Conservation (phyloP, 1,139 yeast genomes). For the Suhomyces ambrosiae region DNA sequence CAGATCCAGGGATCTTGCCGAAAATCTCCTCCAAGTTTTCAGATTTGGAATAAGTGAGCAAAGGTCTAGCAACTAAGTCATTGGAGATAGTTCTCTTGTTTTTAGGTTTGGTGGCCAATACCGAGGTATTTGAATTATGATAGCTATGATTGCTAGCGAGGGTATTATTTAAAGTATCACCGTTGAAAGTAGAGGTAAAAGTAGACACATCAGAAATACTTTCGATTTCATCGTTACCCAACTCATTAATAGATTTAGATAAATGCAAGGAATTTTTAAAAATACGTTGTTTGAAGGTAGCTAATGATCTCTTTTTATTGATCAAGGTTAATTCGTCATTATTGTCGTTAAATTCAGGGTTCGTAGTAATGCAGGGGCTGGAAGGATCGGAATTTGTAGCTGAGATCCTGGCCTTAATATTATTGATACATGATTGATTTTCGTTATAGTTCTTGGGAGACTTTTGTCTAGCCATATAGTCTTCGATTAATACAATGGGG, state of each 20-base stretch:
- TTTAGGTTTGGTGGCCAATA: constrained; percentile 10
- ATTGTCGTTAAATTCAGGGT: constrained; percentile 4
- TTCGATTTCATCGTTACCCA: constrained; percentile 8
- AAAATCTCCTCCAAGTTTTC: constrained; percentile 44
- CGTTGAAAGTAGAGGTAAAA: constrained; percentile 15
- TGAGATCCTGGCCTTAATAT: not conserved
- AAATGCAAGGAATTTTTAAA: constrained; percentile 10
- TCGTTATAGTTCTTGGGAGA: not conserved
- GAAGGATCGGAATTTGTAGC: not conserved
- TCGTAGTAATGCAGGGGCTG: not conserved
- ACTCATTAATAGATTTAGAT: constrained; percentile 9
- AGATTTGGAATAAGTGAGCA: constrained; percentile 7
- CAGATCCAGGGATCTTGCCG: constrained; percentile 45
- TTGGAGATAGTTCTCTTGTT: constrained; percentile 20
- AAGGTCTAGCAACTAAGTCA: constrained; percentile 12
- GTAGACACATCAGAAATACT: constrained; percentile 19
- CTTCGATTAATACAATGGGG: constrained; percentile 56
- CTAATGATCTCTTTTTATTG: constrained; percentile 39
- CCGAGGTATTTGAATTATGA: constrained; percentile 4
- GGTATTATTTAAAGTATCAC: constrained; percentile 13
- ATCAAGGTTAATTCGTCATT: constrained; percentile 16
- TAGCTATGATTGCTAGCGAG: constrained; percentile 7
- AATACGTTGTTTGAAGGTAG: constrained; percentile 39
- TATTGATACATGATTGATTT: not conserved
- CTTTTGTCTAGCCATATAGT: constrained; percentile 35